phyloP scores from a whole-genome alignment of 2,329 filamentous ascomycete species.

The Plectosphaerella sp. region DNA sequence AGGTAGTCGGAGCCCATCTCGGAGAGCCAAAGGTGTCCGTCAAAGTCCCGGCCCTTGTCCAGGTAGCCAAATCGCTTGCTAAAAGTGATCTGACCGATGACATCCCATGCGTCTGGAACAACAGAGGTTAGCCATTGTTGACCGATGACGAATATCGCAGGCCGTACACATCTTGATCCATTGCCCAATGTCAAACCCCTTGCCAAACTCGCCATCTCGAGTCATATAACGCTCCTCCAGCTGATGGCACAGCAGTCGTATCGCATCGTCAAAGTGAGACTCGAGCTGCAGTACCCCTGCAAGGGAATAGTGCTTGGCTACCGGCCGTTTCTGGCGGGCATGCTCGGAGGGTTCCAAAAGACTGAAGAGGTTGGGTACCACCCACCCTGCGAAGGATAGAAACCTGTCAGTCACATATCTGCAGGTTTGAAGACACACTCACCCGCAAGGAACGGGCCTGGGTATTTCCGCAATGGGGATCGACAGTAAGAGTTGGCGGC shows the following conservation, averaged over 20 bases:
- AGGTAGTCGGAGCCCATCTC: constrained; percentile 28
- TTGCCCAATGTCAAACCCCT: constrained; percentile 1
- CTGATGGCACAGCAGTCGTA: constrained; percentile 21
- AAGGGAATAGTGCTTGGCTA: constrained; percentile 29
- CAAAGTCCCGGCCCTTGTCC: constrained; percentile 28
- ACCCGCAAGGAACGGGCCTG: constrained; percentile 25
- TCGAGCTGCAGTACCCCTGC: constrained; percentile 21
- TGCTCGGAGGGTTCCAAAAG: constrained; percentile 25
- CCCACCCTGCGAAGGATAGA: constrained; percentile 16
- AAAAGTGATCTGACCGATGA: constrained; percentile 35
- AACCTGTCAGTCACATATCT: constrained; percentile 1
- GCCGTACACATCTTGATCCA: constrained; percentile 9
- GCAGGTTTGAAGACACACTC: constrained; percentile 1
- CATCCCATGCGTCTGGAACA: constrained; percentile 28
- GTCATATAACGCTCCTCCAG: constrained; percentile 23
- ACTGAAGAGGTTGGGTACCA: constrained; percentile 33
- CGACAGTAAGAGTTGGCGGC: constrained; percentile 1
- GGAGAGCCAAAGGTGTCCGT: constrained; percentile 23
- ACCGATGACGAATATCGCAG: constrained; percentile 16
- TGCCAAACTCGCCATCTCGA: constrained; percentile 10
- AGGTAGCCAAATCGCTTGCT: constrained; percentile 36
- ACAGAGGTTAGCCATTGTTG: neutral
- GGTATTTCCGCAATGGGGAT: constrained; percentile 23
- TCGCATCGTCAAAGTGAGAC: constrained; percentile 23
- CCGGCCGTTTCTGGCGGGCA: constrained; percentile 27